These are phyloP conservation scores for Tolypocladium endophyticum DNA, from an alignment of 2,329 filamentous ascomycete species.

Conservation along the genomic window DNA sequence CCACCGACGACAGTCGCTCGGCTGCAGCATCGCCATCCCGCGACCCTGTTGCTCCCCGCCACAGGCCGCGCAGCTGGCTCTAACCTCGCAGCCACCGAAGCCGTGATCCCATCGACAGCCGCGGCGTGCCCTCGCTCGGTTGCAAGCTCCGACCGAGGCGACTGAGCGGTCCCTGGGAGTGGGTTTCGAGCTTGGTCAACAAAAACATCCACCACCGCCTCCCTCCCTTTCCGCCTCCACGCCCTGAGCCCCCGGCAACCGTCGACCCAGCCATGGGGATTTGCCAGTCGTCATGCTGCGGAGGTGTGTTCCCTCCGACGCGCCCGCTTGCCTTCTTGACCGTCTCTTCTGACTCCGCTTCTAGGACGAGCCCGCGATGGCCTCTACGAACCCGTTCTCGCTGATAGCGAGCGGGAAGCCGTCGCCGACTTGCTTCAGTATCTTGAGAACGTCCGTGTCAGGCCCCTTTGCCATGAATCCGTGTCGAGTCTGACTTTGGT, in stretches of 20 bases:
- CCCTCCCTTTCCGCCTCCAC: neutral
- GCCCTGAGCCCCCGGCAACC: constrained; percentile 5
- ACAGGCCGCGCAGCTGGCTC: neutral
- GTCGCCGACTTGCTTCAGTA: constrained; percentile 92
- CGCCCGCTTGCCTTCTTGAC: constrained; percentile 1
- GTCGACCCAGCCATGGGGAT: constrained; percentile 42
- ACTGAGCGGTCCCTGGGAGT: neutral
- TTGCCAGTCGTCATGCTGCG: constrained; percentile 50
- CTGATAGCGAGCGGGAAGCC: constrained; percentile 92
- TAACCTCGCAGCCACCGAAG: neutral
- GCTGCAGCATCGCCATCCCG: constrained; percentile 1
- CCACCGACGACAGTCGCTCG: neutral
- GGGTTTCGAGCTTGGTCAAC: neutral
- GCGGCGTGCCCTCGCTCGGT: neutral
- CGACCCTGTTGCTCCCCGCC: neutral
- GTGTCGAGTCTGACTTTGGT: constrained; percentile 17
- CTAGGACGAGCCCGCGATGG: constrained; percentile 68
- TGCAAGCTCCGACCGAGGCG: neutral
- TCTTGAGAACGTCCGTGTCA: constrained; percentile 76
- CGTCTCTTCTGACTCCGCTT: constrained; percentile 16
- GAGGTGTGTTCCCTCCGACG: constrained; percentile 19
- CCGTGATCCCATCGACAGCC: neutral
- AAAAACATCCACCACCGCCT: constrained; percentile 1
- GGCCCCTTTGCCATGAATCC: neutral
- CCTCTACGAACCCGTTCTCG: constrained; percentile 76